Evolutionary conservation across 371 early-diverging fungal species (phyloP).

Genomic region (Haplosporangium sp.): DNA sequence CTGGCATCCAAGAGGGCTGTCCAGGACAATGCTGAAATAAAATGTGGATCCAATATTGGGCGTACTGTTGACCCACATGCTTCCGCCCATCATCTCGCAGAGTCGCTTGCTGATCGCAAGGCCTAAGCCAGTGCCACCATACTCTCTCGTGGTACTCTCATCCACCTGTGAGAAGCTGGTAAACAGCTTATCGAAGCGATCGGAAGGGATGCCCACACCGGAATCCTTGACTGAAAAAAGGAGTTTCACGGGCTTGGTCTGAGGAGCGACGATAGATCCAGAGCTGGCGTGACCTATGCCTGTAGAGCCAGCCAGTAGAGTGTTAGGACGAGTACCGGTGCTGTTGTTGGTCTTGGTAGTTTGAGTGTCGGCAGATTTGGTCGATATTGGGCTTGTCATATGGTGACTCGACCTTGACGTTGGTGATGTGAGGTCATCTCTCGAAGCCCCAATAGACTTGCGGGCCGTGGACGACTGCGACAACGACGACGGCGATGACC

Average conservation of each 20-base stretch:
- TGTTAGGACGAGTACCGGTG: neutral
- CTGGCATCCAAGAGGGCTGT: slow-evolving; percentile 38
- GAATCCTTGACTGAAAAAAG: slow-evolving; percentile 67
- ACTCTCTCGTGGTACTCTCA: slow-evolving; percentile 63
- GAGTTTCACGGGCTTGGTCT: slow-evolving; percentile 38
- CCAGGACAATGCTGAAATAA: slow-evolving; percentile 44
- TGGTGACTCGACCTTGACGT: neutral
- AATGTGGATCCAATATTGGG: slow-evolving; percentile 51
- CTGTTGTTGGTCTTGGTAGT: neutral
- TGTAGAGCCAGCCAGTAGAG: neutral
- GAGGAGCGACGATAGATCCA: slow-evolving; percentile 9
- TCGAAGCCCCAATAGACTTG: no score
- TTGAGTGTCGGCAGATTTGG: neutral
- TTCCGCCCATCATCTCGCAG: slow-evolving; percentile 56
- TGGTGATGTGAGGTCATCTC: neutral
- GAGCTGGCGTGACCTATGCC: slow-evolving; percentile 21
- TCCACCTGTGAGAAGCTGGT: slow-evolving; percentile 71
- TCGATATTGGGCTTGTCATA: neutral
- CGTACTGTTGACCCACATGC: slow-evolving; percentile 44
- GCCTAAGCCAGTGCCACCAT: slow-evolving; percentile 65
- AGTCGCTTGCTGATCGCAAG: slow-evolving; percentile 55
- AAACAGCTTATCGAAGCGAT: slow-evolving; percentile 64
- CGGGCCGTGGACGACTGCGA: no score
- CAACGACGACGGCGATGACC: neutral
- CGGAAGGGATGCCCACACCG: slow-evolving; percentile 71